Percentiles rank a stretch among this genome's conserved stretches.
Evolutionary conservation across 106 monocot genomes (phyloP).

Genomic region (Phalaenopsis equestris): DNA sequence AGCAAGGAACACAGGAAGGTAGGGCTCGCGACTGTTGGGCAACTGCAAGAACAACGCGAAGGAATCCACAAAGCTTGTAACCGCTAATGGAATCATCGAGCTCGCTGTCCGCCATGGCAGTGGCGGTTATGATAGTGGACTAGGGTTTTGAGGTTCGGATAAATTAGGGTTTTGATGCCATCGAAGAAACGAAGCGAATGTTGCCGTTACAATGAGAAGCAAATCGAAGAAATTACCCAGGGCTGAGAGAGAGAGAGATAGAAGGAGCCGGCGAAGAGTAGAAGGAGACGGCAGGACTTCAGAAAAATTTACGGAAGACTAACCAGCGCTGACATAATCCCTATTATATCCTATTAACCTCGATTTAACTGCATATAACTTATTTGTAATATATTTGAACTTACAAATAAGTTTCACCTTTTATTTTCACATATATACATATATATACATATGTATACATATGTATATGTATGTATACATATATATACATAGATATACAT

Average conservation of each 20-base stretch:
- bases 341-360: too few species aligned
- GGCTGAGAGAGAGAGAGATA: neutral
- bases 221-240: neutral
- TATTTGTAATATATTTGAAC: too few species aligned
- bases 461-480: too few species aligned
- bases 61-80: conserved; percentile 68
- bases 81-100: conserved; percentile 12
- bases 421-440: too few species aligned
- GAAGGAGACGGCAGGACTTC: too few species aligned
- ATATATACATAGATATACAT: too few species aligned
- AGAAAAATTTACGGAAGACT: too few species aligned
- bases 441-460: too few species aligned
- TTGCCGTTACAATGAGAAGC: neutral
- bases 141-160: neutral
- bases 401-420: too few species aligned
- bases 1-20: conserved; percentile 28
- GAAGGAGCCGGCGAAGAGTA: neutral
- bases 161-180: neutral
- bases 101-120: neutral
- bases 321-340: too few species aligned
- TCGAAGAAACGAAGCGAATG: neutral
- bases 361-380: too few species aligned
- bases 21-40: neutral
- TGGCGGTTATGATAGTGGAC: neutral
- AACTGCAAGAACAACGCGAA: conserved; percentile 34